Evolutionary conservation across 345 rosid genomes (phyloP).

Genomic region (Alliaria petiolata): DNA sequence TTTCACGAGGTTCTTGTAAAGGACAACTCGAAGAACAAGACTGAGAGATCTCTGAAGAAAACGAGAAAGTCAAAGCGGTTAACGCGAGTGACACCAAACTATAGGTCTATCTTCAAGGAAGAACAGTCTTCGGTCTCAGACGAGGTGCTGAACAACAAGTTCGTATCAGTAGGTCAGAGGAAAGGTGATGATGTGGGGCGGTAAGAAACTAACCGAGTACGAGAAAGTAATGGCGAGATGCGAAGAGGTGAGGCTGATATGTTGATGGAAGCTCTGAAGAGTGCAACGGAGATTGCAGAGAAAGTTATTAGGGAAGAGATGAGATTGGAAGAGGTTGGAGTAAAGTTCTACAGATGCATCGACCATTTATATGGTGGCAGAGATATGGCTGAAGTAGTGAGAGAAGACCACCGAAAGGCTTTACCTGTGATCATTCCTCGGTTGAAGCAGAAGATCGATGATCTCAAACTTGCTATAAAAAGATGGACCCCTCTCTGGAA

Average conservation of each 20-base stretch:
- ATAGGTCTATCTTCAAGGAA: not conserved
- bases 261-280: not conserved
- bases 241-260: constrained; percentile 1
- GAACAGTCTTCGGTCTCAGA: not conserved
- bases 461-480: not conserved
- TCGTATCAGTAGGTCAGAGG: not conserved
- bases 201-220: not conserved
- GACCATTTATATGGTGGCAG: not conserved
- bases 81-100: not conserved
- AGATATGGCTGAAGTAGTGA: not conserved
- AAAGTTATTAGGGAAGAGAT: not conserved
- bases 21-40: not conserved
- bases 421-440: not conserved
- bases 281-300: not conserved
- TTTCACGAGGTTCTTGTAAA: not conserved
- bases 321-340: not conserved
- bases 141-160: not conserved
- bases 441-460: constrained; percentile 3
- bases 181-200: too few relatives aligned
- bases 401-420: not conserved
- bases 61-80: not conserved
- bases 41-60: not conserved
- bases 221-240: not conserved
- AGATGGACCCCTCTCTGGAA: not conserved
- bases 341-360: not conserved